Percentiles rank a stretch among this genome's conserved stretches.
phyloP scores from a whole-genome alignment of 1,284 basidiomycete genomes.

The Ceratobasidium sp. region DNA sequence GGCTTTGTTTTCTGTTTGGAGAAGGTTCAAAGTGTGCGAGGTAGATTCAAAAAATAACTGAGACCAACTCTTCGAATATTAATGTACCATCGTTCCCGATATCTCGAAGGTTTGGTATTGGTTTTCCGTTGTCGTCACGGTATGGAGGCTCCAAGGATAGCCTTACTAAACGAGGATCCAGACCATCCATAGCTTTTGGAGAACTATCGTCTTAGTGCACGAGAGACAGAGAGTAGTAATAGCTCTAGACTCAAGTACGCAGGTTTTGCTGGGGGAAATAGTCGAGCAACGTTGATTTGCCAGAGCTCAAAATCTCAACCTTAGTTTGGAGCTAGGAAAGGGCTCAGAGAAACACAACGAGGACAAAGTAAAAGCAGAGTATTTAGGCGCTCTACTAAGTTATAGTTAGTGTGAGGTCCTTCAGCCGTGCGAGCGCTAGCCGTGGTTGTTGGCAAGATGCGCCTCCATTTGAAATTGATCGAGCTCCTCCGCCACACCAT shows the following conservation, averaged over 20 bases:
- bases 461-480: neutral
- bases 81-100: slow-evolving; percentile 31
- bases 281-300: neutral
- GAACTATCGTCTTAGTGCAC: neutral
- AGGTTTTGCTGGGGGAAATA: neutral
- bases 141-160: slow-evolving; percentile 42
- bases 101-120: slow-evolving; percentile 39
- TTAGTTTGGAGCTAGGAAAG: neutral
- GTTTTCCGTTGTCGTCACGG: slow-evolving; percentile 42
- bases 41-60: neutral
- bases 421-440: neutral
- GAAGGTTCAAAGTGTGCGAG: neutral
- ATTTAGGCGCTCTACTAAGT: neutral
- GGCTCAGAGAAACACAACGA: too few relatives aligned
- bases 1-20: slow-evolving; percentile 34
- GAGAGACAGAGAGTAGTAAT: neutral
- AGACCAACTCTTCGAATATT: slow-evolving; percentile 45
- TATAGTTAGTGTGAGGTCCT: too few relatives aligned
- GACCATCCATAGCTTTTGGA: neutral
- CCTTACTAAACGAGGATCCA: slow-evolving; percentile 24
- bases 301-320: neutral
- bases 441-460: slow-evolving; percentile 2
- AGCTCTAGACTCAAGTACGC: neutral
- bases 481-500: too few relatives aligned
- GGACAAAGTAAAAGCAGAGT: too few relatives aligned